Evolutionary conservation across 2,329 filamentous ascomycete species (phyloP).

Genomic region (Aureobasidium lini): DNA sequence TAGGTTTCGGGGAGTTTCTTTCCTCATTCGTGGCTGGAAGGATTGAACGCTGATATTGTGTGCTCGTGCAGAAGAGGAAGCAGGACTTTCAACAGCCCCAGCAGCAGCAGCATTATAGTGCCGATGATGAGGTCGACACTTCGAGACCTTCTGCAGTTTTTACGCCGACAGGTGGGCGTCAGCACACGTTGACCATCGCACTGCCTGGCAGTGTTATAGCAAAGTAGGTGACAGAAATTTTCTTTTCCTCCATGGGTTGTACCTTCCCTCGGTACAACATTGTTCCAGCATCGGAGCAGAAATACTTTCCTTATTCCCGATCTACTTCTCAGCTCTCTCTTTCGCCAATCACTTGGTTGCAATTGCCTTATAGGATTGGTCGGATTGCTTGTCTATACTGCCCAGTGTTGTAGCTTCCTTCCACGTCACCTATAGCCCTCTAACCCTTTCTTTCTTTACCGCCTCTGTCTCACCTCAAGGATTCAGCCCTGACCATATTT

Average conservation of each 20-base stretch:
- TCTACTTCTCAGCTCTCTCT: neutral
- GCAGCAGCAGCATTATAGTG: constrained; percentile 16
- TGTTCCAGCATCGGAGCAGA: neutral
- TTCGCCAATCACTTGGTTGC: neutral
- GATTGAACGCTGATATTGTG: neutral
- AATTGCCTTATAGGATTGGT: neutral
- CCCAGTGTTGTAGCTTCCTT: neutral
- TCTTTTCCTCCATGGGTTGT: neutral
- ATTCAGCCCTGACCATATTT: neutral
- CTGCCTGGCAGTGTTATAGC: constrained; percentile 70
- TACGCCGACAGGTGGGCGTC: constrained; percentile 54
- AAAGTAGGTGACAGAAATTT: constrained; percentile 47
- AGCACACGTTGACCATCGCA: constrained; percentile 70
- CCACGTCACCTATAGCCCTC: neutral
- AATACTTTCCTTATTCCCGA: neutral
- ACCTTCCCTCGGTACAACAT: neutral
- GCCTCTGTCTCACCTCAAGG: neutral
- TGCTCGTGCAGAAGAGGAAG: constrained; percentile 22
- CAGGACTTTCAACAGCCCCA: constrained; percentile 17
- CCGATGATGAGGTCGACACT: constrained; percentile 35
- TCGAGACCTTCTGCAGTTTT: constrained; percentile 65
- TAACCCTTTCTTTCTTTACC: neutral
- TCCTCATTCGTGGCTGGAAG: neutral
- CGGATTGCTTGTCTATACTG: neutral
- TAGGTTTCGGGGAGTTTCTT: neutral